Evolutionary conservation across 129 eudicot species (phyloP).

Genomic region (Helianthus annuus): DNA sequence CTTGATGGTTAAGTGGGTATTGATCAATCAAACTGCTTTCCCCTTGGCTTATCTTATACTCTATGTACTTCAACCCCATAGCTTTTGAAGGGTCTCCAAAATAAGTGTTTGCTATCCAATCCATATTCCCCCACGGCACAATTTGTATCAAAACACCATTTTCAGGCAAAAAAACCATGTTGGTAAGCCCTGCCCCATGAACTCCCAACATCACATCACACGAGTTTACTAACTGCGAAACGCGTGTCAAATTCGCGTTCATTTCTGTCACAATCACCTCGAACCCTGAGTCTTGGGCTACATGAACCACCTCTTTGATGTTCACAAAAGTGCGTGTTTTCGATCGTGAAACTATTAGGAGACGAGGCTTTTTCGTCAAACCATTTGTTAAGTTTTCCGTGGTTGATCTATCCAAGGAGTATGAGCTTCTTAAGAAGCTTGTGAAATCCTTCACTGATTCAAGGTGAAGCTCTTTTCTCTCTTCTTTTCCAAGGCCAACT

Average conservation of each 20-base stretch:
- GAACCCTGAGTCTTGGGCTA: conserved; percentile 48
- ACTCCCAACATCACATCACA: conserved; percentile 79
- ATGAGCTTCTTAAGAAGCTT: conserved; percentile 41
- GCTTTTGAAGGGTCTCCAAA: conserved; percentile 47
- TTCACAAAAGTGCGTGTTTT: conserved; percentile 41
- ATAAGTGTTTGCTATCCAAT: conserved; percentile 36
- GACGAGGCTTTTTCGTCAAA: conserved; percentile 36
- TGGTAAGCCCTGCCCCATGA: conserved; percentile 85
- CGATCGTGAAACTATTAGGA: conserved; percentile 54
- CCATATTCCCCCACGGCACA: conserved; percentile 50
- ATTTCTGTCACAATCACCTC: conserved; percentile 46
- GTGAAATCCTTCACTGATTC: conserved; percentile 47
- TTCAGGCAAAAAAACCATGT: conserved; percentile 64
- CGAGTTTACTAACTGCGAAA: conserved; percentile 55
- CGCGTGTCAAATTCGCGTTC: conserved; percentile 7
- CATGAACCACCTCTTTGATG: conserved; percentile 33
- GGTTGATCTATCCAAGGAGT: conserved; percentile 40
- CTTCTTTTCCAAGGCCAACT: conserved; percentile 53
- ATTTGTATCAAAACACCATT: conserved; percentile 61
- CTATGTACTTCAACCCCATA: conserved; percentile 61
- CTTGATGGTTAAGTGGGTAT: conserved; percentile 44
- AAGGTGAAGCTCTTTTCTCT: conserved; percentile 38
- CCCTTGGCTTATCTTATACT: conserved; percentile 43
- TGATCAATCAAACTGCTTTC: conserved; percentile 58
- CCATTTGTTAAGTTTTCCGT: conserved; percentile 3